Evolutionary conservation across 306 rosid genomes (phyloP).

Genomic region (Lithocarpus polystachyus): DNA sequence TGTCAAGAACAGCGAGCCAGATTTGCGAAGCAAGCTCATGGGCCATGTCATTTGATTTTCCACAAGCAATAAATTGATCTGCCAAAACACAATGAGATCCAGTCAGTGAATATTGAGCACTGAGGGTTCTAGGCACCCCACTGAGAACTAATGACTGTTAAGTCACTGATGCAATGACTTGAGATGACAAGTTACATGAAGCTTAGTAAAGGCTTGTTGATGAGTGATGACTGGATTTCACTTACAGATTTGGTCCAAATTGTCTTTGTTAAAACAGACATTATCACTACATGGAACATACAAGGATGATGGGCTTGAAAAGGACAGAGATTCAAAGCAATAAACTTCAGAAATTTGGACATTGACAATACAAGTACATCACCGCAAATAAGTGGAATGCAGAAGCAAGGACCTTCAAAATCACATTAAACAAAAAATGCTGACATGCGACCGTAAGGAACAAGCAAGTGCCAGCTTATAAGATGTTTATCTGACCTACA

Average conservation of each 20-base stretch:
- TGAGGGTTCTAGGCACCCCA: not conserved
- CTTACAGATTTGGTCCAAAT: not conserved
- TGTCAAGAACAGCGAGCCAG: conserved; percentile 78
- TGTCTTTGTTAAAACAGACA: not conserved
- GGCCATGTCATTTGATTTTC: conserved; percentile 68
- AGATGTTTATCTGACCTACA: not conserved
- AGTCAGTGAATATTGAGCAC: not conserved
- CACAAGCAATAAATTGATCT: conserved; percentile 81
- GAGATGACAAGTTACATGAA: not conserved
- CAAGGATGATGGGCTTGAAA: not conserved
- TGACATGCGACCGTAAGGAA: not conserved
- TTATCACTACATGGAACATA: not conserved
- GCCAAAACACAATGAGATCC: conserved; percentile 6
- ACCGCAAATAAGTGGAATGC: not conserved
- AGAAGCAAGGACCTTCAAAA: not conserved
- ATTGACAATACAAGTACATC: not conserved
- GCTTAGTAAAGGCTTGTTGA: not conserved
- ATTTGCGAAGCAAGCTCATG: conserved; percentile 64
- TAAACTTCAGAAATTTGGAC: not conserved
- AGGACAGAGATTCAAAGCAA: not conserved
- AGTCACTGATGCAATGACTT: not conserved
- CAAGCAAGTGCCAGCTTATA: not conserved
- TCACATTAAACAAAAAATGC: not conserved
- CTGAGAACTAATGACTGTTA: not conserved
- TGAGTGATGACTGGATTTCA: not conserved